Base-by-base conservation (phyloP, 1,139 yeast species). In the Pichia sp. region DNA sequence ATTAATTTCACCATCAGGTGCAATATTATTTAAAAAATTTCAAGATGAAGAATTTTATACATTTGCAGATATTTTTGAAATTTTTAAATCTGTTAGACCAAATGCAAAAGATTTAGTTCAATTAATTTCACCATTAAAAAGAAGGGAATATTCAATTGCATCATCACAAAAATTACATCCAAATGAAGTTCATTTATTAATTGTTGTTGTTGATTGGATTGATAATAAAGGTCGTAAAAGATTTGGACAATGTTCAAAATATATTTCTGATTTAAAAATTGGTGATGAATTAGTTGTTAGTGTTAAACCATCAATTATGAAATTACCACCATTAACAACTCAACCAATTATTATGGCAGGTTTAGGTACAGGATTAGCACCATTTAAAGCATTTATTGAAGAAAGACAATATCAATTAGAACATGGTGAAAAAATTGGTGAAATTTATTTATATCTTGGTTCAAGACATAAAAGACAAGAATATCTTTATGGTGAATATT, bases 101-200 rank as follows among this genome's bases (percentile, higher is more conserved):
- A 62, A 79, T n/a, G 72, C 86, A 53, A 75, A 75, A 49, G 89
- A 86, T 40, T 76, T 92, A 60, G 79, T 83, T 36, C 76, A 77
- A 59, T 70, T 90, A 50, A 78, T 92, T 58, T 78, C 95, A 29
- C 94, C 96, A 32, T 76, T 90, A 66, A 92, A 92, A 75, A 84
- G 98, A 74, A 86, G 98, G 74, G 98, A 92, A 69, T 92, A 92
- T 66, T 90, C 97, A n/a, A 92, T 92, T 68, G 97, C 98, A 4
- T 89, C 97, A 2, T 90, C 97, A 34, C 98, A 92, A 70, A 86
- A 77, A 65, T 74, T 86, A 59, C 97, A 90, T 70, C 87, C 92
- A 51, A 87, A 86, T 65, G 92, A 92, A 34, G 89, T 92, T 44
- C 97, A 90, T 65, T 73, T 92, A 64, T 77, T 92, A 64, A 82